Percentiles rank a stretch among this genome's conserved stretches.
Evolutionary conservation across 2,329 filamentous ascomycete genomes (phyloP).

Genomic region (Epichloe scottii): DNA sequence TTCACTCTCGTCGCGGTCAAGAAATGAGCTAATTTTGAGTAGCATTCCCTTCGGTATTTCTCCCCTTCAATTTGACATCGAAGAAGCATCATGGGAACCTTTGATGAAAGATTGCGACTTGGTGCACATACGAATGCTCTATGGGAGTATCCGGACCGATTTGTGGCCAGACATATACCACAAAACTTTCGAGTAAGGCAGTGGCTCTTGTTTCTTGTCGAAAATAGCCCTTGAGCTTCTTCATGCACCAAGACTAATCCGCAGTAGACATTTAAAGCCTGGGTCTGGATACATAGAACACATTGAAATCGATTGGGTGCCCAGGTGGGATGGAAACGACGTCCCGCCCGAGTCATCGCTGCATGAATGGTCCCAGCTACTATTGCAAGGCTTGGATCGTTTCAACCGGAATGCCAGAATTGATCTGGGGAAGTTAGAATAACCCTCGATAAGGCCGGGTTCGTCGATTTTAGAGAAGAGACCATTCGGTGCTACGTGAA

Average conservation of each 20-base stretch:
- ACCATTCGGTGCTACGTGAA: slow-evolving; percentile 60
- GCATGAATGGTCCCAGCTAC: slow-evolving; percentile 54
- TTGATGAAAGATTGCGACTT: slow-evolving; percentile 53
- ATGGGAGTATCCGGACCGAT: slow-evolving; percentile 57
- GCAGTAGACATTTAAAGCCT: slow-evolving; percentile 61
- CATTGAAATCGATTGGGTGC: slow-evolving; percentile 75
- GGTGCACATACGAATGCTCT: slow-evolving; percentile 69
- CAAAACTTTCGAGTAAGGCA: slow-evolving; percentile 52
- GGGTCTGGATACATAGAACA: slow-evolving; percentile 70
- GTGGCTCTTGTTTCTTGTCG: background rate
- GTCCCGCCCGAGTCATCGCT: slow-evolving; percentile 45
- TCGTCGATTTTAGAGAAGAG: slow-evolving; percentile 64
- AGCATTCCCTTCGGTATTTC: slow-evolving; percentile 55
- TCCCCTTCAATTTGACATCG: slow-evolving; percentile 57
- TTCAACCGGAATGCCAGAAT: slow-evolving; percentile 54
- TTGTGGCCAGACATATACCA: slow-evolving; percentile 63
- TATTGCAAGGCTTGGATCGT: slow-evolving; percentile 55
- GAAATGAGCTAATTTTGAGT: slow-evolving; percentile 8
- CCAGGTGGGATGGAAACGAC: slow-evolving; percentile 56
- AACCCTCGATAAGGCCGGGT: slow-evolving; percentile 58
- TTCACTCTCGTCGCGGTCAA: no score
- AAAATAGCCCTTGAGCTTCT: background rate
- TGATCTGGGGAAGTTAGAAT: slow-evolving; percentile 35
- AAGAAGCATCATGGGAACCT: slow-evolving; percentile 50
- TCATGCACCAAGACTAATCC: background rate